phyloP scores from a whole-genome alignment of 192 early-diverging fungal genomes.

The Neocallimastix lanati region DNA sequence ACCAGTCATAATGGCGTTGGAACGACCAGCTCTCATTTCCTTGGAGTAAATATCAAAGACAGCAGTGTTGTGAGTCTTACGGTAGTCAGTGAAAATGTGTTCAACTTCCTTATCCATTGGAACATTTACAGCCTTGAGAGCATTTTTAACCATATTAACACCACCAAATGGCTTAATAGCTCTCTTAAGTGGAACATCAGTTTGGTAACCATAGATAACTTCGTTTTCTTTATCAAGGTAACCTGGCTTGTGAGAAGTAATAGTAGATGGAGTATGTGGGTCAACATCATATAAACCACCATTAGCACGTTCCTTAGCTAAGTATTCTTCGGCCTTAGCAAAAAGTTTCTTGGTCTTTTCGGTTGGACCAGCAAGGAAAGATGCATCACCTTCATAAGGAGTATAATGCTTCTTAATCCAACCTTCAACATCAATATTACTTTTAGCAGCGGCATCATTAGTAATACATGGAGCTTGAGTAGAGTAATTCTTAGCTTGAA shows the following conservation, averaged over 20 bases:
- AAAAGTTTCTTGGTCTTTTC: no score
- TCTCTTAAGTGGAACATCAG: conserved; percentile 8
- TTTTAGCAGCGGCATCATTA: no score
- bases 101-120: conserved; percentile 3
- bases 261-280: conserved; percentile 2
- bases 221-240: conserved; percentile 10
- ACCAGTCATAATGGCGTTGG: conserved; percentile 8
- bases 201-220: conserved; percentile 6
- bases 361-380: no score
- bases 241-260: conserved; percentile 3
- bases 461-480: no score
- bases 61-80: conserved; percentile 6
- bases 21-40: conserved; percentile 6
- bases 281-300: conserved; percentile 3
- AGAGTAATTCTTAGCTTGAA: no score
- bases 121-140: conserved; percentile 2
- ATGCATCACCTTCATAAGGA: no score
- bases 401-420: no score
- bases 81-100: conserved; percentile 5
- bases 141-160: conserved; percentile 3
- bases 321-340: no score
- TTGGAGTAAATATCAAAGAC: conserved; percentile 8
- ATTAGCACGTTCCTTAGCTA: no score
- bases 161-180: conserved; percentile 6
- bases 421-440: no score